Base-by-base conservation (phyloP, 306 rosid genomes). In the Delonix regia region DNA sequence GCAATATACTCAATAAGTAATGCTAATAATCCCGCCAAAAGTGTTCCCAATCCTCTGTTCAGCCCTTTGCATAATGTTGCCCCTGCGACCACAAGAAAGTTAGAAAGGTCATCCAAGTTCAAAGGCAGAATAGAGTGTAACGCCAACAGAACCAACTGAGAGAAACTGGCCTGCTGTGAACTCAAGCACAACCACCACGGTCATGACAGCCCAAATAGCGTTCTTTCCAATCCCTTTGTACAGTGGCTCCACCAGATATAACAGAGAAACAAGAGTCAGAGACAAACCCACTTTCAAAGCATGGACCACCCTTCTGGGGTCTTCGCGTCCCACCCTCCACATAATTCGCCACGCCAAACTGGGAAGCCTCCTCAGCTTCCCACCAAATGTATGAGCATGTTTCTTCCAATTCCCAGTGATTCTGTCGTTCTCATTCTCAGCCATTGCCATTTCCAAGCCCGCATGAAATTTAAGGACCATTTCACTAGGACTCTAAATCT, bases 61-160 rank as follows among this genome's bases (percentile, higher is more conserved):
- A 95, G 89, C 24, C 99, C 99, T 87, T 95, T 95, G 97, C 98
- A 95, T 27, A 95, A 77, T 36, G 99, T 95, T 73, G 99, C 98
- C 49, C 99, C 99, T 95, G 83, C 80, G 75, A 19, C 9, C 63
- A 70, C 64, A 53, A 8, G 2, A 74, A 76, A 51, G 22, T 48
- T 73, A 4, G 66, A 25, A 56, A 21, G 22, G 36, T 69, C 60
- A 47, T 83, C 27, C 63, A 44, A 74, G 52, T 38, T 22, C 39
- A 42, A 22, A 75, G 42, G 33, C 51, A 73, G 9, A 8, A 39
- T 55, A 19, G 15, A 19, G 1, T 9, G 11, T 15, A 13, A 33
- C 8, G 73, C 53, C 9, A 57, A 14, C 18, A 60, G 6, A 47
- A 51, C 19, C 12, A 71, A 10, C 52, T 21, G 9, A 62, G 51